Percentiles rank a stretch among this genome's conserved stretches.
Evolutionary conservation across 31 red algal species (phyloP).

Genomic region (Porphyra umbilicalis): DNA sequence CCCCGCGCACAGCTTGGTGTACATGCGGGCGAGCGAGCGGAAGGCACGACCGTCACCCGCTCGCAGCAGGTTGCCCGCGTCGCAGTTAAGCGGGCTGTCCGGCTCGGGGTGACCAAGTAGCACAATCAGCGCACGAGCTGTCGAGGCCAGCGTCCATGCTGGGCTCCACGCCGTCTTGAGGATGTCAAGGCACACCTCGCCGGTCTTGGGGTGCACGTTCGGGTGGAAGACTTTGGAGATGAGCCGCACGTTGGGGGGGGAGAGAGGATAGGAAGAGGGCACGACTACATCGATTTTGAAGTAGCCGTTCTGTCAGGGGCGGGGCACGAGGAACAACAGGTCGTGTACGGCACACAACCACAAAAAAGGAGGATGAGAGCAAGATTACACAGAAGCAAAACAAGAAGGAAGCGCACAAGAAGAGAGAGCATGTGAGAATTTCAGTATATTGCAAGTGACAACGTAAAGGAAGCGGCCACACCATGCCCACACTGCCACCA

Average conservation of each 20-base stretch:
- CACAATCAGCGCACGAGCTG: conserved; percentile 75
- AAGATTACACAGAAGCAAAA: not conserved
- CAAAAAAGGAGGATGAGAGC: not conserved
- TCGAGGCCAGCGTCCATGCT: conserved; percentile 89
- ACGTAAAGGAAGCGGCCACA: not conserved
- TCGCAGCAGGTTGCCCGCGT: conserved; percentile 94
- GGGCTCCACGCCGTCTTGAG: conserved; percentile 91
- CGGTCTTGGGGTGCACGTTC: conserved; percentile 89
- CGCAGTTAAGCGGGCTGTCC: conserved; percentile 91
- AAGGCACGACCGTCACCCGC: conserved; percentile 80
- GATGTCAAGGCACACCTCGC: conserved; percentile 96
- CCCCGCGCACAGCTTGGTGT: conserved; percentile 60
- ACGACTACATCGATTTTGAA: conserved; percentile 67
- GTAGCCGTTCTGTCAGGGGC: conserved; percentile 19
- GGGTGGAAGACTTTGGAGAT: conserved; percentile 90
- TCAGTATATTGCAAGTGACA: not conserved
- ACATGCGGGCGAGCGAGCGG: conserved; percentile 94
- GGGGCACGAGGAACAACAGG: not conserved
- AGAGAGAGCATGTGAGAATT: not conserved
- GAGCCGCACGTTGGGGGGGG: conserved; percentile 74
- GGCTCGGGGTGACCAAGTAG: conserved; percentile 86
- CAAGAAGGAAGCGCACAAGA: not conserved
- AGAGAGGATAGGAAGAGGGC: conserved; percentile 70
- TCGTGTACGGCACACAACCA: not conserved
- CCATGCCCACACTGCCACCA: not conserved